phyloP scores from a whole-genome alignment of 495 filamentous ascomycete genomes.

The Copromyces sp. region DNA sequence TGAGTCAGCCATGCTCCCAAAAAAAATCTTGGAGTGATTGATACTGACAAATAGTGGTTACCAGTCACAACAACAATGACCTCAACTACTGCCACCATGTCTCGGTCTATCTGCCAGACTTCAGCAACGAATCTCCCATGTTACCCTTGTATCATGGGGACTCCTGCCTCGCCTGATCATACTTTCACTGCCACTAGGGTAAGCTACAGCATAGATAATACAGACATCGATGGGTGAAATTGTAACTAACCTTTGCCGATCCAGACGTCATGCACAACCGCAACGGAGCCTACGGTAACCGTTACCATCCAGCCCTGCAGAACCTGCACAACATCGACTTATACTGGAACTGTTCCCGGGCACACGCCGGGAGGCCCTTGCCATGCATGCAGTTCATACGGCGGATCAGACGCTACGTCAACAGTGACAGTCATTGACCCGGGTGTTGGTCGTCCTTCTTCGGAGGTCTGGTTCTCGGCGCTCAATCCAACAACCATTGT shows the following conservation, averaged over 20 bases:
- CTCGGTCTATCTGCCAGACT: slow-evolving; percentile 31
- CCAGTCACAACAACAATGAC: slow-evolving; percentile 18
- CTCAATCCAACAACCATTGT: background rate
- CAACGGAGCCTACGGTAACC: slow-evolving; percentile 15
- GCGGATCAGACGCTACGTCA: background rate
- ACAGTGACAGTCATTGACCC: background rate
- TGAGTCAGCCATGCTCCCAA: background rate
- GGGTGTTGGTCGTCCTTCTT: background rate
- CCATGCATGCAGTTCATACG: slow-evolving; percentile 17
- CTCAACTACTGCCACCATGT: slow-evolving; percentile 17
- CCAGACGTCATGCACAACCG: slow-evolving; percentile 17
- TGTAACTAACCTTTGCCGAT: background rate
- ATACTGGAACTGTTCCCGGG: slow-evolving; percentile 22
- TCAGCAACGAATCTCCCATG: slow-evolving; percentile 24
- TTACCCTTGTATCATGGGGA: slow-evolving; percentile 25
- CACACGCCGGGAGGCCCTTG: slow-evolving; percentile 22
- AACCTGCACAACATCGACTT: slow-evolving; percentile 17
- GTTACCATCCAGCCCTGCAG: slow-evolving; percentile 20
- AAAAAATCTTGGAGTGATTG: background rate
- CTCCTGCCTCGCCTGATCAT: slow-evolving; percentile 10
- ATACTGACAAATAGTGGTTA: background rate
- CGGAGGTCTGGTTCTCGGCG: background rate
- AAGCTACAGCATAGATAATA: background rate
- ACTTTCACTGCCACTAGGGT: slow-evolving; percentile 27
- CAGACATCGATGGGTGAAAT: background rate